Evolutionary conservation across 2,329 filamentous ascomycete species (phyloP), one percentile per base, ranked within the genome.

Genomic region (Aspergillus brasiliensis): DNA sequence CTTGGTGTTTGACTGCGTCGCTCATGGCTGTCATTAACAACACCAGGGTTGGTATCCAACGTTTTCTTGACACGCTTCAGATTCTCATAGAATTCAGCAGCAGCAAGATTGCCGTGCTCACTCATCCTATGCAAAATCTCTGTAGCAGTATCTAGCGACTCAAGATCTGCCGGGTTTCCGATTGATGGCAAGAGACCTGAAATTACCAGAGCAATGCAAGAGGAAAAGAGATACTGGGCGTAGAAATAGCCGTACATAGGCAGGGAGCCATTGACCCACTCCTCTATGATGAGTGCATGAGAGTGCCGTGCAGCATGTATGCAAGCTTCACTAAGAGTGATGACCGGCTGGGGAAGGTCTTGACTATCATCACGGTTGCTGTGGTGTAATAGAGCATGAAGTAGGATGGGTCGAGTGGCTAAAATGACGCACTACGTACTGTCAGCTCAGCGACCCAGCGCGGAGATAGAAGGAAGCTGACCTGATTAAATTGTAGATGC

Each of bases 401-500:
- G 66, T 15, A 76, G 60, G 11, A 75, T 71, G 2, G 74, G 71
- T n/a, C 73, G 67, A 11, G 72, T 76, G 1, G 74, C 69, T 34
- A 75, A 59, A 8, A 75, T 75, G 1, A 76, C 72, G 58, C 74
- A 77, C 68, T 70, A 21, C 5, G n/a, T 28, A n/a, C 34, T 23
- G 15, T n/a, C n/a, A 51, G 23, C 11, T n/a, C 19, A 54, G 13
- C 2, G 7, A 4, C 5, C 5, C 13, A 2, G 17, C 15, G 13
- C 2, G 11, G n/a, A 23, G 8, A 13, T 15, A 8, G 38, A 3
- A 31, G 51, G n/a, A 13, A n/a, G 60, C 56, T 28, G 27, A 70
- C 70, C 60, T 76, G 69, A 31, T 71, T 74, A 51, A 76, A 75
- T 48, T 71, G 69, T 8, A 76, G 57, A 65, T 75, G 73, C 19